These are phyloP conservation scores for Massarina eburnea DNA, from an alignment of 2,329 filamentous ascomycete genomes.

Conservation along the genomic window DNA sequence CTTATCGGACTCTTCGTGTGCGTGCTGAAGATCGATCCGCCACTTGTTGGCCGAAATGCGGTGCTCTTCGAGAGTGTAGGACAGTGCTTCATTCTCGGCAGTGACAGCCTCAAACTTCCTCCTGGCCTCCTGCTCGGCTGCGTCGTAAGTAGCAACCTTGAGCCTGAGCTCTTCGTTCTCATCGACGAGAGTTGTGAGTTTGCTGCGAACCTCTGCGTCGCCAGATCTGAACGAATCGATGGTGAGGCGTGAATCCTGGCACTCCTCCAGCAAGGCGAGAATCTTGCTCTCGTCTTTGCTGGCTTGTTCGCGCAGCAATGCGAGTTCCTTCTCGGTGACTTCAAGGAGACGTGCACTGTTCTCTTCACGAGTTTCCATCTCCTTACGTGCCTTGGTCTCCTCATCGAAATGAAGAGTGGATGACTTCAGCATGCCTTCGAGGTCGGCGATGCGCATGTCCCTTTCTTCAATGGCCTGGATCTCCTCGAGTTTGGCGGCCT, in stretches of 20 bases:
- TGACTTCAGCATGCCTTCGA: slow-evolving; percentile 40
- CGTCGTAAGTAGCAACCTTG: slow-evolving; percentile 33
- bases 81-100: slow-evolving; percentile 62
- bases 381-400: slow-evolving; percentile 46
- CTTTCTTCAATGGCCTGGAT: slow-evolving; percentile 33
- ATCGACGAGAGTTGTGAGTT: slow-evolving; percentile 53
- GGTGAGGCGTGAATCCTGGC: slow-evolving; percentile 42
- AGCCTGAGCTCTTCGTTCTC: slow-evolving; percentile 62
- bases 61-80: slow-evolving; percentile 66
- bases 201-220: slow-evolving; percentile 52
- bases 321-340: slow-evolving; percentile 53
- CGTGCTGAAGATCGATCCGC: slow-evolving; percentile 60
- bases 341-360: slow-evolving; percentile 49
- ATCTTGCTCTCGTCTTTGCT: slow-evolving; percentile 47
- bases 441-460: slow-evolving; percentile 36
- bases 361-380: slow-evolving; percentile 47
- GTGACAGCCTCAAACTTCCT: slow-evolving; percentile 56
- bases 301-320: slow-evolving; percentile 46
- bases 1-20: slow-evolving; percentile 59
- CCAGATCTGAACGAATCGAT: slow-evolving; percentile 40
- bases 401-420: slow-evolving; percentile 38
- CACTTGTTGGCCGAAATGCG: slow-evolving; percentile 61
- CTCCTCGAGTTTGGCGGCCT: slow-evolving; percentile 32
- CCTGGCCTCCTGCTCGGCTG: slow-evolving; percentile 50
- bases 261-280: slow-evolving; percentile 47